Evolutionary conservation across 2,329 filamentous ascomycete genomes (phyloP), one percentile per base, ranked within the genome.

Genomic region (Capronia coronata): DNA sequence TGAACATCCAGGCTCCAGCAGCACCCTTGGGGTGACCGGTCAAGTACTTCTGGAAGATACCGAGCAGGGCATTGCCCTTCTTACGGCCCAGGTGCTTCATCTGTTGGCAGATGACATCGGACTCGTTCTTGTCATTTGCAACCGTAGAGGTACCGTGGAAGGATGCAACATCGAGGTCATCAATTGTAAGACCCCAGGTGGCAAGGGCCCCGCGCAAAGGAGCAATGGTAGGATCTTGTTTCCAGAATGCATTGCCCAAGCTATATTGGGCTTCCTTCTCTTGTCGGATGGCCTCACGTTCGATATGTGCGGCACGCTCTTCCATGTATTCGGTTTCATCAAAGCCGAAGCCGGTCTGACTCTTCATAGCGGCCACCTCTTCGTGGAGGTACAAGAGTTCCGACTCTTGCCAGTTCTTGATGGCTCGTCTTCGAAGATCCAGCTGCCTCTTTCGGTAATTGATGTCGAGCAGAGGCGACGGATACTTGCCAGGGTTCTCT

Each of bases 61-160:
- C 93, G 58, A 97, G 73, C 11, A 98, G 77, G 25, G 93, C 90
- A 65, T 98, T 98, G 64, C 94, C 93, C 82, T 96, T 96, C 71
- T 84, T 85, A 62, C 93, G 87, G 59, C 93, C 93, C 46, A 98
- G 83, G 67, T 98, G 94, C 62, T 84, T 83, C 70, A 98, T 82
- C 73, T 98, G 94, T 69, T 96, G 83, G 76, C 91, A 96, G 62
- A 98, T 86, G 64, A 96, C 93, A 46, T 90, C 90, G 14, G 93
- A 97, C 70, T 98, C 93, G 71, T 98, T 98, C 83, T 97, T 97
- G 76, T 98, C 93, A 70, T 98, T 98, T 61, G 93, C 93, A 66
- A 94, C 89, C 59, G 93, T 98, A 1, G 93, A 97, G 34, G 93
- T 98, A 64, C 93, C 93, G 75, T 98, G 93, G 87, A 97, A 97